Conservation (phyloP, 1,139 yeast species). For the Martiniozyma asiatica region DNA sequence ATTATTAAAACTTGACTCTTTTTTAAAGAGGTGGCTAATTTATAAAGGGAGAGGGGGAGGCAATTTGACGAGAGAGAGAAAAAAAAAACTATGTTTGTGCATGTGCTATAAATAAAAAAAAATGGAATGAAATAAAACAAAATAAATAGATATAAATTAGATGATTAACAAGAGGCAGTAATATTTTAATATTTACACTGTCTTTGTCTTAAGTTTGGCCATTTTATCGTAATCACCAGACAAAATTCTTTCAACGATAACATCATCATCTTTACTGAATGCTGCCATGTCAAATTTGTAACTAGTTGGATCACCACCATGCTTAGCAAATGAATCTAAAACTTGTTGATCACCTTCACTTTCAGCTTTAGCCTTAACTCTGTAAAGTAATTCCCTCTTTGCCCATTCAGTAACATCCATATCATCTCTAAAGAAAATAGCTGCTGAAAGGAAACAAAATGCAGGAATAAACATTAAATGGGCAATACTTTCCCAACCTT, state of each 20-base stretch:
- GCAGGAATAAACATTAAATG: constrained; percentile 69
- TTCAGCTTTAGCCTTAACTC: constrained; percentile 58
- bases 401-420: constrained; percentile 56
- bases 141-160: too few species aligned
- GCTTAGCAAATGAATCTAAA: constrained; percentile 31
- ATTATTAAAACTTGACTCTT: too few species aligned
- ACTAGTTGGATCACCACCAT: constrained; percentile 33
- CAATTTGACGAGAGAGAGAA: too few species aligned
- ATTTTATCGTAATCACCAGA: constrained; percentile 79
- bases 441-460: constrained; percentile 30
- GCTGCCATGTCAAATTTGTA: constrained; percentile 44
- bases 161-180: too few species aligned
- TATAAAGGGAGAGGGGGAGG: too few species aligned
- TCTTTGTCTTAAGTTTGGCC: constrained; percentile 49
- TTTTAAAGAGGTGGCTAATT: too few species aligned
- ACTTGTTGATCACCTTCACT: constrained; percentile 48
- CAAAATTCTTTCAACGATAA: constrained; percentile 71
- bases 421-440: constrained; percentile 33
- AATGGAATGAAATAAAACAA: too few species aligned
- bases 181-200: too few species aligned
- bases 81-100: too few species aligned
- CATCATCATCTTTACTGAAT: constrained; percentile 59
- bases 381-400: constrained; percentile 65
- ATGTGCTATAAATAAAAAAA: too few species aligned
- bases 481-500: constrained; percentile 74